A percentile compares a stretch with the other conserved stretches of the same genome.
These are phyloP conservation scores for Metarhizium robertsii DNA, from an alignment of 2,329 filamentous ascomycete species.

Conservation along the genomic window DNA sequence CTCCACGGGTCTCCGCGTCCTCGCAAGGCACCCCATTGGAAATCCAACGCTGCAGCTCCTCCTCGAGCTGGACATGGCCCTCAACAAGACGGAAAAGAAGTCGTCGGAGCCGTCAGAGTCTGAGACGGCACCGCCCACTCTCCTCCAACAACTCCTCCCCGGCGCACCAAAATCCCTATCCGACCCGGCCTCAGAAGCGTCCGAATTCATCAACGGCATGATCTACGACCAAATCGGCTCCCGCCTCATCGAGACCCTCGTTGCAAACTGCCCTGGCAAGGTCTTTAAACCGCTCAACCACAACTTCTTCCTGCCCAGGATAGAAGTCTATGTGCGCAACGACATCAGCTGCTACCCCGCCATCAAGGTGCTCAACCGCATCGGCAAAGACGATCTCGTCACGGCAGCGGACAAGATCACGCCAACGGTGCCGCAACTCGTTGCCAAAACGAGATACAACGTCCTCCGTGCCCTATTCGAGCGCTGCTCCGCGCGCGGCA, in stretches of 20 bases:
- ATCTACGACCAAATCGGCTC: constrained; percentile 89
- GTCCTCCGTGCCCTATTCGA: constrained; percentile 78
- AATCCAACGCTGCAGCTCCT: constrained; percentile 91
- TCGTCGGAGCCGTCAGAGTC: constrained; percentile 25
- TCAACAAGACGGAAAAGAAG: constrained; percentile 40
- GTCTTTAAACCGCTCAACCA: constrained; percentile 82
- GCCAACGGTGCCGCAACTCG: constrained; percentile 62
- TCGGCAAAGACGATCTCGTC: constrained; percentile 78
- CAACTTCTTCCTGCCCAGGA: constrained; percentile 68
- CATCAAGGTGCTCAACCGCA: constrained; percentile 69
- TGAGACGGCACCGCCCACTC: constrained; percentile 14
- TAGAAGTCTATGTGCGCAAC: constrained; percentile 75
- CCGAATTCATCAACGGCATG: constrained; percentile 72
- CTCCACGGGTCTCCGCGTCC: constrained; percentile 67
- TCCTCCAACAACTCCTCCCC: constrained; percentile 71
- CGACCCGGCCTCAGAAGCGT: constrained; percentile 63
- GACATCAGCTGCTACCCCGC: constrained; percentile 86
- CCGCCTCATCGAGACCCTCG: constrained; percentile 77
- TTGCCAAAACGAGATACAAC: constrained; percentile 66
- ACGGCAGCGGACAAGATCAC: constrained; percentile 62
- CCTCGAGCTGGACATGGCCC: constrained; percentile 72
- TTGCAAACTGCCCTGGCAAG: constrained; percentile 73
- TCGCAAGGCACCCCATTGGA: constrained; percentile 82
- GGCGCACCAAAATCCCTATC: constrained; percentile 62
- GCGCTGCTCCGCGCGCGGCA: constrained; percentile 62